Conservation (phyloP, 2,329 filamentous ascomycete genomes). For the Claviceps arundinis region DNA sequence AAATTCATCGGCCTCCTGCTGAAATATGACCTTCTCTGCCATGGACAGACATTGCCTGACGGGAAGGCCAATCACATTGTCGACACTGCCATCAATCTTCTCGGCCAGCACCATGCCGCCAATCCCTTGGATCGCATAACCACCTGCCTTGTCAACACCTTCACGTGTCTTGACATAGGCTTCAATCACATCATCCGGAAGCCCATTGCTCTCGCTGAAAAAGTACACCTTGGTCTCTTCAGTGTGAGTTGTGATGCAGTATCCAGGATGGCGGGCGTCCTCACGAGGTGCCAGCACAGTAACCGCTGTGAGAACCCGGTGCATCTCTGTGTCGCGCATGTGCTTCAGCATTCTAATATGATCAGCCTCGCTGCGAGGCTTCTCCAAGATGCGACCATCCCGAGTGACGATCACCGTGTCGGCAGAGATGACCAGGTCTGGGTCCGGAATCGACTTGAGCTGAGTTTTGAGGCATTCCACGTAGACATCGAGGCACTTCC, state of each 20-base stretch:
- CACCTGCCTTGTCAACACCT: slow-evolving; percentile 90
- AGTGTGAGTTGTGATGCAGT: slow-evolving; percentile 65
- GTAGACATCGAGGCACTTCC: slow-evolving; percentile 70
- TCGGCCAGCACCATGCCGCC: slow-evolving; percentile 80
- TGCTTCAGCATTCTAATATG: slow-evolving; percentile 75
- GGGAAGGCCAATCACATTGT: slow-evolving; percentile 90
- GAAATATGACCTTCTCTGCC: slow-evolving; percentile 78
- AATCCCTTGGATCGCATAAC: slow-evolving; percentile 85
- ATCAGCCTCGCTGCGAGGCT: slow-evolving; percentile 68
- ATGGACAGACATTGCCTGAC: slow-evolving; percentile 63
- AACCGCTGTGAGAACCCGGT: slow-evolving; percentile 79
- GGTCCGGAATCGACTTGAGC: slow-evolving; percentile 44
- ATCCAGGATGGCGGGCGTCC: slow-evolving; percentile 72
- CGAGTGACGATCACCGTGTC: slow-evolving; percentile 80
- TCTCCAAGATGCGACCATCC: slow-evolving; percentile 72
- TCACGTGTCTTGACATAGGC: slow-evolving; percentile 73
- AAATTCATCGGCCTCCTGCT: slow-evolving; percentile 52
- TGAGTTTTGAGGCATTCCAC: slow-evolving; percentile 29
- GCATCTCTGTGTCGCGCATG: slow-evolving; percentile 61
- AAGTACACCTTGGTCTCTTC: slow-evolving; percentile 92
- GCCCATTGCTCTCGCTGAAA: slow-evolving; percentile 44
- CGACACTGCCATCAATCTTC: slow-evolving; percentile 74
- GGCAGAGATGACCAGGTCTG: slow-evolving; percentile 73
- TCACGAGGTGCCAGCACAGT: slow-evolving; percentile 71
- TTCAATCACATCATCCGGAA: slow-evolving; percentile 68